These are phyloP conservation scores for Heritiera fomes DNA, from an alignment of 345 rosid species.

Conservation along the genomic window DNA sequence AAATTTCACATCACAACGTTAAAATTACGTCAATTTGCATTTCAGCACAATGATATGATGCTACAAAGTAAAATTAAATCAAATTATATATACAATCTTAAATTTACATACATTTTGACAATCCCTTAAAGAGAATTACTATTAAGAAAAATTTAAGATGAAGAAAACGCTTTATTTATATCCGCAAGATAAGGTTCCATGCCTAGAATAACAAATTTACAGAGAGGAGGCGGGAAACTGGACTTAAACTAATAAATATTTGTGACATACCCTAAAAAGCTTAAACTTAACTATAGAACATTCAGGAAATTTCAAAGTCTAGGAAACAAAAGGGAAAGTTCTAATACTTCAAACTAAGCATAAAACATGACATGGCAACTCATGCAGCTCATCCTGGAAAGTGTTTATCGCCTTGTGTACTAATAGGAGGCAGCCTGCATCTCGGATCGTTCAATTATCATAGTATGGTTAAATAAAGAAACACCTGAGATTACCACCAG, in stretches of 20 bases:
- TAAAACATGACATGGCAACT: not conserved
- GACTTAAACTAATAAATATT: not conserved
- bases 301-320: not conserved
- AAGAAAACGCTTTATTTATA: not conserved
- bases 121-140: no score
- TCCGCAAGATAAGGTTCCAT: not conserved
- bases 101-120: no score
- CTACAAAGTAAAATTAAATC: no score
- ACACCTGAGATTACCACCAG: constrained; percentile 5
- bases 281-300: not conserved
- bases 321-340: not conserved
- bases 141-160: not conserved
- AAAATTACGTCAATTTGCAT: no score
- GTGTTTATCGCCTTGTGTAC: not conserved
- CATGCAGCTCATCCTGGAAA: not conserved
- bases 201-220: not conserved
- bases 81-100: no score
- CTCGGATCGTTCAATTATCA: not conserved
- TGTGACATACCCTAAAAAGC: not conserved
- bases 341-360: not conserved
- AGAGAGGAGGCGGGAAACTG: not conserved
- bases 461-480: not conserved
- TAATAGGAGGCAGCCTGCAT: not conserved
- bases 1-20: no score
- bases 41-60: no score